Percentiles rank a stretch among this genome's conserved stretches.
phyloP scores from a whole-genome alignment of 768 basidiomycete genomes.

The Amanita exitialis region DNA sequence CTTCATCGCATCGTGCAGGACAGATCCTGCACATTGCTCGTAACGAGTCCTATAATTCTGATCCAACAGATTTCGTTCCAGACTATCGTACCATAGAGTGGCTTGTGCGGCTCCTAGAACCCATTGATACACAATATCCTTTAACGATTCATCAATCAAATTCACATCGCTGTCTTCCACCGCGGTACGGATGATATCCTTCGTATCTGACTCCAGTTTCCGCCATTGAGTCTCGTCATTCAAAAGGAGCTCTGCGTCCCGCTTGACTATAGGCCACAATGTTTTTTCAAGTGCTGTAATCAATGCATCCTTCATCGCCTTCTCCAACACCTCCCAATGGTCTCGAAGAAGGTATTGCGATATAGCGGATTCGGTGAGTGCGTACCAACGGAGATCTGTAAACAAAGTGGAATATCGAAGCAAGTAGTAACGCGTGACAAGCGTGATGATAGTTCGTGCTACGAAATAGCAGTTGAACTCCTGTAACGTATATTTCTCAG shows the following conservation, averaged over 20 bases:
- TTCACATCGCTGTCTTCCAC: background rate
- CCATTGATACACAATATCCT: background rate
- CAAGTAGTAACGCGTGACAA: background rate
- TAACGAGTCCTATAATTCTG: background rate
- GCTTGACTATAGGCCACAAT: background rate
- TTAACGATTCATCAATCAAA: background rate
- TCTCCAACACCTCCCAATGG: background rate
- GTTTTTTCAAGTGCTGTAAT: background rate
- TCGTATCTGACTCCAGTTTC: background rate
- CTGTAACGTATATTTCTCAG: background rate
- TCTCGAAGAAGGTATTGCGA: background rate
- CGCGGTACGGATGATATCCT: background rate
- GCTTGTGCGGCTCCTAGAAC: background rate
- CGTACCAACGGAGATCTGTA: background rate
- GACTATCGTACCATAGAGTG: background rate
- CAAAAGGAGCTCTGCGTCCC: background rate
- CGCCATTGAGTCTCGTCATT: background rate
- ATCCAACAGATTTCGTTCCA: background rate
- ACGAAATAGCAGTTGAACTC: conserved; percentile 1
- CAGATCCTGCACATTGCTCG: background rate
- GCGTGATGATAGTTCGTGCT: background rate
- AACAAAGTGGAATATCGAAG: background rate
- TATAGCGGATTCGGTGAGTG: background rate
- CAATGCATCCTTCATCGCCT: background rate
- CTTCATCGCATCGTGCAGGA: background rate